Conservation (phyloP, 2,329 filamentous ascomycete genomes). For the Rasamsonia emersonii region DNA sequence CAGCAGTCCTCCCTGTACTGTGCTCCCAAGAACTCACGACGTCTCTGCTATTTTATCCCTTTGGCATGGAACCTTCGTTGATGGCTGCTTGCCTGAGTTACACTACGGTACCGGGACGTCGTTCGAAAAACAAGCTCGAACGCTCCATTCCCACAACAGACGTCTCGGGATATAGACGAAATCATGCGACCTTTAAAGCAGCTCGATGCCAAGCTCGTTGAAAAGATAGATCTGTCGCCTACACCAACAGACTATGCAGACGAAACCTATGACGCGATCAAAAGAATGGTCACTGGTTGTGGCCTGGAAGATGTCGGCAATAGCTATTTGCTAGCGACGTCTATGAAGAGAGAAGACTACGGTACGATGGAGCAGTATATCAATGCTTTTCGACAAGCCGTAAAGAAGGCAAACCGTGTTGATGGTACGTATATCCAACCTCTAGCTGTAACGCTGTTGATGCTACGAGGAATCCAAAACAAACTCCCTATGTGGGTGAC, state of each 20-base stretch:
- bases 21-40: too few species aligned
- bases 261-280: neutral
- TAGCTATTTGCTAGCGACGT: neutral
- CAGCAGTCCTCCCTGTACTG: too few species aligned
- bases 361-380: neutral
- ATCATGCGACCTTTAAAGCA: too few species aligned
- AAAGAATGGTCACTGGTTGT: neutral
- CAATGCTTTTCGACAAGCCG: neutral
- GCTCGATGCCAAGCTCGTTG: neutral
- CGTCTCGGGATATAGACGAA: too few species aligned
- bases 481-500: slow-evolving; percentile 1
- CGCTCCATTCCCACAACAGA: too few species aligned
- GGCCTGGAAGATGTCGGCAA: neutral
- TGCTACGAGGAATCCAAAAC: neutral
- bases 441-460: neutral
- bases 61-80: too few species aligned
- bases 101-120: too few species aligned
- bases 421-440: neutral
- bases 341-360: neutral
- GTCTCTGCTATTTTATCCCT: too few species aligned
- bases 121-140: too few species aligned
- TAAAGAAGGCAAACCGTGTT: neutral
- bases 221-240: neutral
- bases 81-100: too few species aligned
- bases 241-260: slow-evolving; percentile 1